Conservation (phyloP, 2,329 filamentous ascomycete species). For the Tolypocladium ophioglossoides region DNA sequence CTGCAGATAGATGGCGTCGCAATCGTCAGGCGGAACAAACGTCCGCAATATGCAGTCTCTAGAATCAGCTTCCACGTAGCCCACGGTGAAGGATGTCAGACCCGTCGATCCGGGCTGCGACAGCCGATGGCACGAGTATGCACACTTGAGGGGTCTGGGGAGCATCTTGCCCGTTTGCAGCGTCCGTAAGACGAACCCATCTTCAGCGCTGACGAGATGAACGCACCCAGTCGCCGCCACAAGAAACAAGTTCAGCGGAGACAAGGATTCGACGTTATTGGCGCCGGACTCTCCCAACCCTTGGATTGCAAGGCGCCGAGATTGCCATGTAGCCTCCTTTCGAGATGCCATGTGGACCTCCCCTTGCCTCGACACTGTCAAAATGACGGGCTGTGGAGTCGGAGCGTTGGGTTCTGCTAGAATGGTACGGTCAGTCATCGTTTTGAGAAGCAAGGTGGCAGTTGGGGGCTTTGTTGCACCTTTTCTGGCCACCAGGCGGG, state of each 20-base stretch:
- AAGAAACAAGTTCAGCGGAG: conserved; percentile 48
- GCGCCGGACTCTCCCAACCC: conserved; percentile 35
- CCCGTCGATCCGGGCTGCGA: conserved; percentile 42
- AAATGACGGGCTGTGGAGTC: conserved; percentile 10
- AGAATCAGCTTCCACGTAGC: conserved; percentile 49
- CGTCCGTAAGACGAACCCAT: conserved; percentile 42
- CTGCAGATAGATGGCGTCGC: conserved; percentile 46
- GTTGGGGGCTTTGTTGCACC: conserved; percentile 18
- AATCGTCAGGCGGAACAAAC: conserved; percentile 43
- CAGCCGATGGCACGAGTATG: conserved; percentile 35
- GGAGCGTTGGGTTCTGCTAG: conserved; percentile 5
- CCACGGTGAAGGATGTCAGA: conserved; percentile 52
- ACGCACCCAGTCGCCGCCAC: conserved; percentile 47
- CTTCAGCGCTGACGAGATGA: conserved; percentile 41
- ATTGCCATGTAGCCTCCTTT: conserved; percentile 36
- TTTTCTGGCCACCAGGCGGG: conserved; percentile 33
- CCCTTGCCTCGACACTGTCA: conserved; percentile 39
- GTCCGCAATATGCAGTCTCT: conserved; percentile 56
- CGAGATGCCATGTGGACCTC: conserved; percentile 37
- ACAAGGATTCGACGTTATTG: conserved; percentile 47
- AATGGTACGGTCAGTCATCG: neutral
- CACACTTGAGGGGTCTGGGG: conserved; percentile 47
- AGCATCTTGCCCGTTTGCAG: conserved; percentile 50
- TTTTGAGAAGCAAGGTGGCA: neutral
- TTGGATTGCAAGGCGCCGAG: conserved; percentile 29